Evolutionary conservation across 1,284 basidiomycete species (phyloP), one percentile per base, ranked within the genome.

Genomic region (Ceratobasidium sp.): DNA sequence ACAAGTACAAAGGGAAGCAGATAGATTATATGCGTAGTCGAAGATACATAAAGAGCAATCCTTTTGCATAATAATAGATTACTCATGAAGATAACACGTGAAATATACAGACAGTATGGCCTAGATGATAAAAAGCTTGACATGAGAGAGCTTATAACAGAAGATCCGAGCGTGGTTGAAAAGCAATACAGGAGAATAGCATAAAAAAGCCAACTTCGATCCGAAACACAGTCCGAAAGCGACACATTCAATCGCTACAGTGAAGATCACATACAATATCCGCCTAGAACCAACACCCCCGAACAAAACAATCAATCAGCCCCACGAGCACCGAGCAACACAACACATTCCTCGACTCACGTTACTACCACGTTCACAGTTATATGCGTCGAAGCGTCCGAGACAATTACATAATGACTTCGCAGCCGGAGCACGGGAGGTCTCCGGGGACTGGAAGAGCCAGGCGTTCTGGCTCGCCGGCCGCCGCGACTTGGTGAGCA

Each of bases 361-460:
- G 50, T 66, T 11, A 41, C 36, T 11, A 41, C 36, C 64, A 66
- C 64, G 50, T 66, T 11, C 4, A 4, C 36, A 41, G 6, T 48
- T 66, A 31, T 53, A 51, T 66, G 64, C 51, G 63, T 14, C 48
- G 27, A 17, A n/a, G 36, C 45, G 31, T 24, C 17, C 24, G 41
- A 19, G 31, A 27, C 3, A 29, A 15, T 53, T 57, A 69, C 66
- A 69, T 67, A 51, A 67, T 69, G n/a, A 57, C 36, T 31, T 69
- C 66, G 41, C 66, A 69, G 14, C 41, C 27, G 14, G 66, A 69
- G 53, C 27, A 53, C 24, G 29, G 24, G 41, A 57, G 24, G 53
- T 69, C 66, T 24, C 66, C 66, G 22, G 53, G 53, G 3, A 36
- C 51, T 11, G 66, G 66, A n/a, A 69, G 36, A 36, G 48, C 33